Base-by-base conservation (phyloP, 176 grass and related monocot species). In the Tillandsia leiboldiana region DNA sequence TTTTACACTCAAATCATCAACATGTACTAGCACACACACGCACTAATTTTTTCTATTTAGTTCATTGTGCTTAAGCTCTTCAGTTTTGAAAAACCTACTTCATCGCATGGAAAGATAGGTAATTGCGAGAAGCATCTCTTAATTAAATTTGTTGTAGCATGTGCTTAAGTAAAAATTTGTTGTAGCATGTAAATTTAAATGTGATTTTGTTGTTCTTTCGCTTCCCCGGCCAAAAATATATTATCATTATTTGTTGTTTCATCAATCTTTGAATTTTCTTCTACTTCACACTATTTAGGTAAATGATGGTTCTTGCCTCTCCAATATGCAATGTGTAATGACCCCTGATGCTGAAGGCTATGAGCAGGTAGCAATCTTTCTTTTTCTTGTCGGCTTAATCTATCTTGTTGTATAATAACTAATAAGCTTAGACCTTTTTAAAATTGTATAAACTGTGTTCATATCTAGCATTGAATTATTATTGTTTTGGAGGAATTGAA, bases 261-360 rank as follows among this genome's bases (percentile, higher is more conserved):
- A 66, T 61, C 47, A 33, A 26, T 74, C 64, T 64, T 54, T 28
- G 8, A 50, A 66, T 61, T 18, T 61, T 6, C 75, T 65, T 78
- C 12, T 79, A 49, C 14, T 17, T 20, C 1, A 11, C 10, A 68
- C 76, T 78, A 14, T 83, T 65, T 80, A 97, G 93, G 79, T 97
- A 49, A 97, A 97, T 79, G 93, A 97, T 83, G 93, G 93, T 23
- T 97, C 93, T 53, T 97, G 93, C 79, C 79, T 97, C 67, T 97
- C 86, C 80, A 97, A 85, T 80, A 92, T 97, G 93, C 93, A 97
- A 87, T 92, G 93, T 70, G 89, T 97, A 42, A 83, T 97, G 77
- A 83, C 72, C 54, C 79, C 89, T 77, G 93, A 97, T 61, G 78
- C 86, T 11, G 89, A 92, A 83, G 93, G 93, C 66, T 97, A 97